A percentile compares a stretch with the other conserved stretches of the same genome.
Conservation (phyloP, 116 monocot genomes). For the Dioscorea cayenensis region DNA sequence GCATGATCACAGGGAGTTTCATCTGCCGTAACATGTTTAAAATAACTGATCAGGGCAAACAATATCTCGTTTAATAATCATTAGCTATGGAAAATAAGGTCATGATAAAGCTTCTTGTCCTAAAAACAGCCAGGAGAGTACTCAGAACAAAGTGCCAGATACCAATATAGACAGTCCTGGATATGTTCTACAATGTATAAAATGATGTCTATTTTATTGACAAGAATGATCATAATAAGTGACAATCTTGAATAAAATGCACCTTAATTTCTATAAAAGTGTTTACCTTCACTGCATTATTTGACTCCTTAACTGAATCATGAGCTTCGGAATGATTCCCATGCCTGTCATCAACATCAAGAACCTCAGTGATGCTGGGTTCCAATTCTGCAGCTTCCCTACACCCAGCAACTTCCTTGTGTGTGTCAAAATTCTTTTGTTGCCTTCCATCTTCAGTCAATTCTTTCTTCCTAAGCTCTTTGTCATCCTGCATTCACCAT, state of each 20-base stretch:
- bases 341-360: background rate
- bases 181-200: background rate
- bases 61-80: background rate
- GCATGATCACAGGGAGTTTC: too few species aligned
- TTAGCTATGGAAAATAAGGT: too few species aligned
- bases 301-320: background rate
- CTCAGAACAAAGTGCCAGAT: background rate
- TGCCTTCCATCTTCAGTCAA: background rate
- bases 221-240: background rate
- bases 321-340: background rate
- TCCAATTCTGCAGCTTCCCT: conserved; percentile 1
- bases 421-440: conserved; percentile 6
- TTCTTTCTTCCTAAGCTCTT: conserved; percentile 12
- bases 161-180: background rate
- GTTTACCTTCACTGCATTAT: conserved; percentile 5
- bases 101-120: too few species aligned
- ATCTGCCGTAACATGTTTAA: too few species aligned
- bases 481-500: conserved; percentile 10
- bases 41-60: background rate
- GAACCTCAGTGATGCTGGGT: background rate
- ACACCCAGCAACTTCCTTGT: background rate
- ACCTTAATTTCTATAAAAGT: background rate
- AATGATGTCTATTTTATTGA: background rate
- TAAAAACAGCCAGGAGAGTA: too few species aligned
- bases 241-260: background rate